Evolutionary conservation across 2,329 filamentous ascomycete genomes (phyloP), one percentile per base, ranked within the genome.

Genomic region (Cladosporium halotolerans): DNA sequence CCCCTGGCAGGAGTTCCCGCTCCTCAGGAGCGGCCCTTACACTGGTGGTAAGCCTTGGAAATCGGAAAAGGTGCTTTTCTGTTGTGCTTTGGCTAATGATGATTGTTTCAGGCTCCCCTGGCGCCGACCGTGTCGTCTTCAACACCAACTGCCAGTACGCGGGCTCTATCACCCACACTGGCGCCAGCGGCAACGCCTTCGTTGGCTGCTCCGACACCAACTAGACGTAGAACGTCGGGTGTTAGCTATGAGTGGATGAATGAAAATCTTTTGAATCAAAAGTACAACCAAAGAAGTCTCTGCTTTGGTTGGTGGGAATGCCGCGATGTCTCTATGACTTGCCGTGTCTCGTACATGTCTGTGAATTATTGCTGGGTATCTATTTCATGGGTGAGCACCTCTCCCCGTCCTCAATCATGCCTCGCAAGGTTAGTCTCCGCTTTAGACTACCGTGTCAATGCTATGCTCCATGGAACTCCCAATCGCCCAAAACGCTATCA

Each of bases 161-260:
- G 11, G 84, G 83, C 36, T 72, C 79, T 28, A 85, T 88, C 57
- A 88, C 85, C 0, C 85, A 88, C 63, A 85, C 82, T 18, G 85
- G 85, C 28, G 84, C 85, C 14, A 80, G 76, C 47, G 82, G 82
- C 7, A 83, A 87, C 66, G 74, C 79, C 69, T 88, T 88, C 69
- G 82, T 88, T 53, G 78, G 74, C n/a, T 88, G 84, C 66, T 66
- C 65, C 40, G 72, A 72, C 31, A 71, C 68, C 43, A 63, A 54
- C 9, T 69, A 65, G 43, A 50, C 7, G 7, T 28, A 28, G 23
- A 5, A 4, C 5, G 23, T 28, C 23, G 23, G 23, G 23, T 4
- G 4, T 5, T 28, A 28, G 23, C 23, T 7, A 28, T 28, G 23
- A 28, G 7, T 28, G 23, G 23, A 28, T 28, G 23, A 28, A 28